These are phyloP conservation scores for Cyberlindnera veronae DNA, from an alignment of 805 yeast genomes.

Conservation along the genomic window DNA sequence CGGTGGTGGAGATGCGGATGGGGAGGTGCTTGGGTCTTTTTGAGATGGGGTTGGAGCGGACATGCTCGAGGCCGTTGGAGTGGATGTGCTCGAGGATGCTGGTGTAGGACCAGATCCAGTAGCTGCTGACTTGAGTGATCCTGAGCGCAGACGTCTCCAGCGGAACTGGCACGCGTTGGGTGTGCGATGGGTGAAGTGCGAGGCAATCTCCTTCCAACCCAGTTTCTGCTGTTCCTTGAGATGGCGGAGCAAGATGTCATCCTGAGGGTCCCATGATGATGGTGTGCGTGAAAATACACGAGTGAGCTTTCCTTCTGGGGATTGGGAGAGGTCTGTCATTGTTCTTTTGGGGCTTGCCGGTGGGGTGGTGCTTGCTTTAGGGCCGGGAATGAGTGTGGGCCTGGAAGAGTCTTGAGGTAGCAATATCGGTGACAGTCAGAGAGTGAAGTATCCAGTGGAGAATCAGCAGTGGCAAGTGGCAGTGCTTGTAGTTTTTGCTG, in stretches of 20 bases:
- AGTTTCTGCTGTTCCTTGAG: slow-evolving; percentile 78
- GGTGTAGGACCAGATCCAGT: too few species aligned
- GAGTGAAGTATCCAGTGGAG: too few species aligned
- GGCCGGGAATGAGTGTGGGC: neutral
- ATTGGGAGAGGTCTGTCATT: slow-evolving; percentile 1
- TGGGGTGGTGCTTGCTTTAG: neutral
- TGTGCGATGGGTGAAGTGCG: slow-evolving; percentile 74
- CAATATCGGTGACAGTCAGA: too few species aligned
- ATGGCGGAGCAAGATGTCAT: slow-evolving; percentile 66
- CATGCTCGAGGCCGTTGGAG: slow-evolving; percentile 14
- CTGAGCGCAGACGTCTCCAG: slow-evolving; percentile 69
- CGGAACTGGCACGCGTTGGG: slow-evolving; percentile 89
- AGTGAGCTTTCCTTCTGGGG: slow-evolving; percentile 18
- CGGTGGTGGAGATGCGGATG: slow-evolving; percentile 17
- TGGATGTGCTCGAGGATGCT: slow-evolving; percentile 14
- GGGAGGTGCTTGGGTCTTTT: slow-evolving; percentile 10
- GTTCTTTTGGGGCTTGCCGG: neutral
- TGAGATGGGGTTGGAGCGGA: slow-evolving; percentile 13
- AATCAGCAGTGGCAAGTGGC: too few species aligned
- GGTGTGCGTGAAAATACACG: slow-evolving; percentile 36
- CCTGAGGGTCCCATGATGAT: slow-evolving; percentile 76
- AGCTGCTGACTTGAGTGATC: slow-evolving; percentile 32
- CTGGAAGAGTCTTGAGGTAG: too few species aligned
- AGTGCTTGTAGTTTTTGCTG: too few species aligned
- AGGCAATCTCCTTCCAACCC: slow-evolving; percentile 88